Evolutionary conservation across 228 moss, liverwort and hornwort species (phyloP), one percentile per base, ranked within the genome.

Genomic region (Sphagnum magellanicum): DNA sequence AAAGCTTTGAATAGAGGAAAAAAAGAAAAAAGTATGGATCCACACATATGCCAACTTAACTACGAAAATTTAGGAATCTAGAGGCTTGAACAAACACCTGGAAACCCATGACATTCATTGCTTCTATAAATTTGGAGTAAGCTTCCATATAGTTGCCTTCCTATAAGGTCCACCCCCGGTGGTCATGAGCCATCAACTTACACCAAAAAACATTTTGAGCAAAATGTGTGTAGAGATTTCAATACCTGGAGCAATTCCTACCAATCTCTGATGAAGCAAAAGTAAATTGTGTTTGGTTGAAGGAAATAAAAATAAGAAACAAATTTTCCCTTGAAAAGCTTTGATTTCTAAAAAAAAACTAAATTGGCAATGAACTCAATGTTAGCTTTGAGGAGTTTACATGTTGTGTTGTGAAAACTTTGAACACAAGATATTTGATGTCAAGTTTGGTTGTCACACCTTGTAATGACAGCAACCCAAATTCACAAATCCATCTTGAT

Each of bases 401-500:
- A 32, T 32, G 32, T 32, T 32, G 32, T 32, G 32, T 32, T 32
- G 32, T 32, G 32, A 32, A 32, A 2, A 32, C 32, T 1, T 32
- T 32, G 12, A 55, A 8, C 55, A 55, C 8, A 55, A 55, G 12
- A 55, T 55, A 55, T 8, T 8, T 12, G 12, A 55, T 70, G 53
- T 9, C 1, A 4, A 58, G 48, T 11, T 58, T 70, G 13, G 58
- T 17, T 11, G 10, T 16, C 46, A 70, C 50, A 84, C 94, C 85
- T 87, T 87, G 64, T 87, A 90, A 11, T 89, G 74, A 67, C 95
- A 95, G 61, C 90, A 95, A 0, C 95, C 95, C 61, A 95, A 69
- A 65, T 90, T 95, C 46, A 84, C 81, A 49, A 79, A 70, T 67
- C 78, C 90, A 79, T 90, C 87, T 60, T 86, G 59, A 72, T 85